Percentiles rank a stretch among this genome's conserved stretches.
Conservation (phyloP, 441 rosid species). For the Flueggea neowawraea region DNA sequence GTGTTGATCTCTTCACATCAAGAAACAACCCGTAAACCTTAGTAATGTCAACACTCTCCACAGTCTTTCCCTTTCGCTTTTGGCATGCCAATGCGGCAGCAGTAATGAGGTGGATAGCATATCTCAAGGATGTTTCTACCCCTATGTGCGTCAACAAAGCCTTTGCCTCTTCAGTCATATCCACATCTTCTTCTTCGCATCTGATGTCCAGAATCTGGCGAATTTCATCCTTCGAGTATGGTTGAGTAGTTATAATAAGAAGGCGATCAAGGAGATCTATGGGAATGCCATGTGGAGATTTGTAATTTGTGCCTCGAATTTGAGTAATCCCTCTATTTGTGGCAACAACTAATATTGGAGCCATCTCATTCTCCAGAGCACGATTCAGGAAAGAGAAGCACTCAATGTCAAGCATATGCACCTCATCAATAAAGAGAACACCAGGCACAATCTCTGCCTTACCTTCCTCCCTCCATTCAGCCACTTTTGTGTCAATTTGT, state of each 20-base stretch:
- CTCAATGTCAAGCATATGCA: constrained; percentile 96
- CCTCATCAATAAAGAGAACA: constrained; percentile 93
- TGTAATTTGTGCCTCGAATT: constrained; percentile 90
- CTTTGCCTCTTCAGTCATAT: constrained; percentile 81
- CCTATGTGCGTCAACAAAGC: constrained; percentile 68
- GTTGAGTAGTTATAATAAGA: constrained; percentile 79
- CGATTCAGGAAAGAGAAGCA: constrained; percentile 97
- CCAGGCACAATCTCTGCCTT: constrained; percentile 96
- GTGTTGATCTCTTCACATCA: constrained; percentile 87
- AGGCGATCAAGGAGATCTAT: constrained; percentile 93
- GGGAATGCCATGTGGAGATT: constrained; percentile 92
- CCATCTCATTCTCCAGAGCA: constrained; percentile 95
- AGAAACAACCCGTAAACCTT: constrained; percentile 62
- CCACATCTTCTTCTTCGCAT: constrained; percentile 94
- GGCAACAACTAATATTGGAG: constrained; percentile 90
- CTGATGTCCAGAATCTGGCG: constrained; percentile 80
- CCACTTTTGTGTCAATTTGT: constrained; percentile 90
- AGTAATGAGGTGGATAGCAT: constrained; percentile 85
- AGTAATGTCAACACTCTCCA: constrained; percentile 78
- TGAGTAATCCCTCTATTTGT: constrained; percentile 91
- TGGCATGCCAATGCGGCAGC: constrained; percentile 77
- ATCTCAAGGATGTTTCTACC: constrained; percentile 87
- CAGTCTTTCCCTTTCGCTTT: constrained; percentile 68
- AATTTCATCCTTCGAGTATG: constrained; percentile 76
- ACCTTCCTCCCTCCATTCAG: constrained; percentile 99